Conservation (phyloP, 2,329 filamentous ascomycete species). For the Cercospora sp. region DNA sequence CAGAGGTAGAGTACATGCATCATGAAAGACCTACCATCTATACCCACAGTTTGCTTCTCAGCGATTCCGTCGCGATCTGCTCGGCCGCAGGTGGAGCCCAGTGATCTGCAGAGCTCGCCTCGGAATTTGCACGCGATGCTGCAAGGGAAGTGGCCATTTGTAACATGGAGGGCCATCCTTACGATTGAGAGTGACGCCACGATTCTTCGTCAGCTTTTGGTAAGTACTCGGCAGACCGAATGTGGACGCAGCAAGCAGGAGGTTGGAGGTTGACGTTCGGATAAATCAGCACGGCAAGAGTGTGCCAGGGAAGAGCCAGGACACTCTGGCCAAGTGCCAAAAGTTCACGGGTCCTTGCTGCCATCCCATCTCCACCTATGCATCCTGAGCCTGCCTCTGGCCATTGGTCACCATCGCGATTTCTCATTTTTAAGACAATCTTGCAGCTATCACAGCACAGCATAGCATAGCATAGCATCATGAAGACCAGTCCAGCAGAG, state of each 20-base stretch:
- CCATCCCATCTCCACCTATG: not conserved
- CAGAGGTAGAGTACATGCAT: not conserved
- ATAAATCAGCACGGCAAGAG: not conserved
- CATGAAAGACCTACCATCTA: not conserved
- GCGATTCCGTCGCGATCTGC: not conserved
- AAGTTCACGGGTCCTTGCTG: not conserved
- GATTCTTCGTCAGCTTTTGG: not conserved
- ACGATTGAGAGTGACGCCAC: not conserved
- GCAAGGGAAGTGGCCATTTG: not conserved
- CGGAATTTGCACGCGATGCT: not conserved
- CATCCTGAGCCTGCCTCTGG: not conserved
- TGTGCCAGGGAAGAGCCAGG: conserved; percentile 5
- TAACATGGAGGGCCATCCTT: not conserved
- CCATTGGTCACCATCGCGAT: not conserved
- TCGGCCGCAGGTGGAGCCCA: not conserved
- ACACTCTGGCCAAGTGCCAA: conserved; percentile 5
- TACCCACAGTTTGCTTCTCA: not conserved
- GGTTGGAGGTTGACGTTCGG: not conserved
- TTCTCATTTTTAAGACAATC: not conserved
- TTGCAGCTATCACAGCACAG: not conserved
- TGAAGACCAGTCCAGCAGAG: conserved; percentile 15
- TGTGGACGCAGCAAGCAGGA: not conserved
- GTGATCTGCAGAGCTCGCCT: not conserved
- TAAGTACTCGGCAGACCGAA: not conserved
- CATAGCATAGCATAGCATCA: conserved; percentile 7